Evolutionary conservation across 768 basidiomycete species (phyloP), one percentile per base, ranked within the genome.

Genomic region (Termitomyces sp.): DNA sequence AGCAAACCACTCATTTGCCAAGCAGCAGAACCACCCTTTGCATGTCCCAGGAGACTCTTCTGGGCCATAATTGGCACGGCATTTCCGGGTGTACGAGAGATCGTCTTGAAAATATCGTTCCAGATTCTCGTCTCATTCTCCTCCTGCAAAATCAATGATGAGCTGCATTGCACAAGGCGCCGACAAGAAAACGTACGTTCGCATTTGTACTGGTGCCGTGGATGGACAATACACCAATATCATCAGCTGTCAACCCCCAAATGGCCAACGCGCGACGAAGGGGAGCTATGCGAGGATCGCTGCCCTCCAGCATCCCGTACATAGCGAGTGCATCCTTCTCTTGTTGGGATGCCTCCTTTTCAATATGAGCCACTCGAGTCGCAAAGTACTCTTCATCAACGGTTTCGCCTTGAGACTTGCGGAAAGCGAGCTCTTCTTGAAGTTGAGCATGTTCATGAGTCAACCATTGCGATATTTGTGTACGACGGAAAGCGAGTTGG

Each of bases 11-110:
- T 87, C 80, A 97, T 83, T 73, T 94, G 92, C 96, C 94, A 98
- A 2, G 94, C 90, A 53, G 96, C 96, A n/a, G 97, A 92, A 58
- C 96, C 97, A 70, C 97, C 97, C 79, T 99, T 99, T 11, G 96
- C 87, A 68, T 99, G 96, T 58, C 97, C 97, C 30, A 96, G 88
- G 48, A 99, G 79, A 69, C 89, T 93, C 81, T 99, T 99, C 72
- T 98, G 97, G 2, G 97, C 93, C 70, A 98, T 88, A 65, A 97
- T 85, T 5, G 97, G 97, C 45, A 96, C 87, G n/a, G 95, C 94
- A 69, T 98, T 98, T 52, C 97, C 96, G 38, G 86, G 83, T 7
- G 93, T 91, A 58, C 97, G 92, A 40, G 84, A 83, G 60, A 98
- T 86, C 42, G 83, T 81, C n/a, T 81, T 83, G 73, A 99, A 88